phyloP scores from a whole-genome alignment of 176 grass and related monocot species.

The Otatea glauca region DNA sequence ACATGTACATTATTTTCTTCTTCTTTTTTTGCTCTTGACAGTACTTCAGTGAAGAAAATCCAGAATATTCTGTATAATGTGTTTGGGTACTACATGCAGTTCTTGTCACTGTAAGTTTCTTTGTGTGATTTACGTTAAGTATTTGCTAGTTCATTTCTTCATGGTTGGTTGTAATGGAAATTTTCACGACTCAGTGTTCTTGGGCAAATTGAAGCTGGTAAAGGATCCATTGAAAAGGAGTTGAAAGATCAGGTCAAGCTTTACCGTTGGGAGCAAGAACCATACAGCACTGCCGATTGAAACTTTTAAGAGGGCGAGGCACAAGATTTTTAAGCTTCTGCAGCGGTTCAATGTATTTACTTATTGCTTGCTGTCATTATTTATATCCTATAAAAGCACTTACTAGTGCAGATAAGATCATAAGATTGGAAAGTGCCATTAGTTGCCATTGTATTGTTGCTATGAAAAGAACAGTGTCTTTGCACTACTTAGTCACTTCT shows the following conservation, averaged over 20 bases:
- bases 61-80: slow-evolving; percentile 85
- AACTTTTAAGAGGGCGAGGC: slow-evolving; percentile 73
- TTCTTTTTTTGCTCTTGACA: slow-evolving; percentile 39
- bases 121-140: slow-evolving; percentile 17
- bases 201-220: slow-evolving; percentile 65
- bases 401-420: background rate
- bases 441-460: background rate
- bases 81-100: slow-evolving; percentile 95
- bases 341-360: slow-evolving; percentile 72
- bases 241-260: slow-evolving; percentile 81
- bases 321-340: slow-evolving; percentile 79
- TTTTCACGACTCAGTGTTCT: slow-evolving; percentile 57
- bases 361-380: slow-evolving; percentile 27
- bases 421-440: background rate
- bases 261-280: slow-evolving; percentile 81
- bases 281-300: slow-evolving; percentile 68
- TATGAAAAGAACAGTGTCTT: background rate
- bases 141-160: slow-evolving; percentile 40
- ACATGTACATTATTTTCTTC: slow-evolving; percentile 12
- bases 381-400: slow-evolving; percentile 20
- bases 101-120: slow-evolving; percentile 72
- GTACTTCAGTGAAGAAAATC: slow-evolving; percentile 53
- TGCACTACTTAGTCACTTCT: background rate
- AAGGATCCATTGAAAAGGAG: slow-evolving; percentile 68
- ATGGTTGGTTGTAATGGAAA: slow-evolving; percentile 31